Evolutionary conservation across 2,329 filamentous ascomycete species (phyloP).

Genomic region (Claviceps fusiformis): DNA sequence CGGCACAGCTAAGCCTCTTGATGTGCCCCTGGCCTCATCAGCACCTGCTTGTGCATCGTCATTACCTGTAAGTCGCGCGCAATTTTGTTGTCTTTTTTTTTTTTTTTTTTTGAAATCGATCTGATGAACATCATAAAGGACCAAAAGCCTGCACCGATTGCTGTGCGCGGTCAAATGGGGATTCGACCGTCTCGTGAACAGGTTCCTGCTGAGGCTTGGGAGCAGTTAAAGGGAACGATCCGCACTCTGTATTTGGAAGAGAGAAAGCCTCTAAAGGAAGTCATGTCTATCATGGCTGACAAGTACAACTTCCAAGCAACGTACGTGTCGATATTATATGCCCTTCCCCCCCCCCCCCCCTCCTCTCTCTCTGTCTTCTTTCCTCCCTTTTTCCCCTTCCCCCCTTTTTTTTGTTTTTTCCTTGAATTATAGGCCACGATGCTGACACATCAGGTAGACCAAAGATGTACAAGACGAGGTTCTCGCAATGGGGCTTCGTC

Average conservation of each 20-base stretch:
- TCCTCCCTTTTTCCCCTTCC: too few species aligned
- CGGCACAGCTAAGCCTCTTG: constrained; percentile 15
- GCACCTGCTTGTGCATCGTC: constrained; percentile 4
- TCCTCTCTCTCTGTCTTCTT: too few species aligned
- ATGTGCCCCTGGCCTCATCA: constrained; percentile 12
- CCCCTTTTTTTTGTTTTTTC: too few species aligned
- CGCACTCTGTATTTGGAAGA: constrained; percentile 33
- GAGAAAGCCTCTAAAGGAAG: constrained; percentile 36
- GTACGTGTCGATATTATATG: constrained; percentile 19
- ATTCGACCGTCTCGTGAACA: constrained; percentile 27
- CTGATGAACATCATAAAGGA: constrained; percentile 12
- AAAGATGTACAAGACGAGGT: constrained; percentile 43
- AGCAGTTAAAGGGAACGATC: constrained; percentile 32
- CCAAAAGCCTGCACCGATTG: constrained; percentile 16
- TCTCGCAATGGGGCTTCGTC: constrained; percentile 40
- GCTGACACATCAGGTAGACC: constrained; percentile 22
- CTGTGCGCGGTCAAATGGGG: constrained; percentile 18
- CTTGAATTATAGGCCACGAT: too few species aligned
- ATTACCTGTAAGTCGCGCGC: constrained; percentile 13
- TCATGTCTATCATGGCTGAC: constrained; percentile 35
- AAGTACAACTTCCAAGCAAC: constrained; percentile 34
- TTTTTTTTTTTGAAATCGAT: not conserved
- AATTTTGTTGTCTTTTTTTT: too few species aligned
- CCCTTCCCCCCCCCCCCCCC: too few species aligned
- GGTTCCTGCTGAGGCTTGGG: constrained; percentile 33